A percentile compares a stretch with the other conserved stretches of the same genome.
These are phyloP conservation scores for Torulaspora indica DNA, from an alignment of 805 yeast species.

Conservation along the genomic window DNA sequence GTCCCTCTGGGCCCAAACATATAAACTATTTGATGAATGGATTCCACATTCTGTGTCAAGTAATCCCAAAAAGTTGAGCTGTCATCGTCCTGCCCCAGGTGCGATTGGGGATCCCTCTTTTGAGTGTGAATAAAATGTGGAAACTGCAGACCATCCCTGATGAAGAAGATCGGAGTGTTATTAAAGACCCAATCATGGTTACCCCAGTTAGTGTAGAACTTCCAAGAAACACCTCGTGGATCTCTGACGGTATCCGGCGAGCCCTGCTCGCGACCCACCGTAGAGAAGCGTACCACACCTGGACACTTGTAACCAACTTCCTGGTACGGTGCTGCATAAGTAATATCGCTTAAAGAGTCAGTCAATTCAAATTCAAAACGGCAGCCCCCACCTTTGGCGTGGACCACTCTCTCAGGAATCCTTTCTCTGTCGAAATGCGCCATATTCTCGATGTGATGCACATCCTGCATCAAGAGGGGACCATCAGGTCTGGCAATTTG, in stretches of 20 bases:
- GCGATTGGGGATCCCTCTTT: constrained; percentile 65
- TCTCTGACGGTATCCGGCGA: constrained; percentile 81
- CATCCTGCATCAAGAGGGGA: constrained; percentile 55
- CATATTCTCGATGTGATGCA: constrained; percentile 50
- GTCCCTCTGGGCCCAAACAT: constrained; percentile 59
- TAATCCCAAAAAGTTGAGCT: constrained; percentile 57
- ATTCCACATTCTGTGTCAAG: constrained; percentile 50
- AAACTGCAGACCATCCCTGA: constrained; percentile 73
- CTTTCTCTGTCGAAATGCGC: constrained; percentile 63
- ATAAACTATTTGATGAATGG: constrained; percentile 52
- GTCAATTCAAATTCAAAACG: constrained; percentile 56
- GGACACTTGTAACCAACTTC: constrained; percentile 42
- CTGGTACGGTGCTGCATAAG: constrained; percentile 42
- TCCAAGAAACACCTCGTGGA: constrained; percentile 80
- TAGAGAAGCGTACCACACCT: constrained; percentile 53
- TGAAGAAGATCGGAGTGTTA: constrained; percentile 80
- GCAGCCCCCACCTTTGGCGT: constrained; percentile 64
- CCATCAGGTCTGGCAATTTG: constrained; percentile 53
- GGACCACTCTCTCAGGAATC: constrained; percentile 63
- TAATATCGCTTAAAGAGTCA: constrained; percentile 51
- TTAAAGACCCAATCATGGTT: constrained; percentile 80
- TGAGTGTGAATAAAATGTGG: constrained; percentile 87
- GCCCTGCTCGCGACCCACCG: constrained; percentile 83
- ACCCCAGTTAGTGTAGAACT: constrained; percentile 80
- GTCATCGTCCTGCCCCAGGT: constrained; percentile 43